Conservation (phyloP, 148 eudicot genomes). For the Cornus controversa region DNA sequence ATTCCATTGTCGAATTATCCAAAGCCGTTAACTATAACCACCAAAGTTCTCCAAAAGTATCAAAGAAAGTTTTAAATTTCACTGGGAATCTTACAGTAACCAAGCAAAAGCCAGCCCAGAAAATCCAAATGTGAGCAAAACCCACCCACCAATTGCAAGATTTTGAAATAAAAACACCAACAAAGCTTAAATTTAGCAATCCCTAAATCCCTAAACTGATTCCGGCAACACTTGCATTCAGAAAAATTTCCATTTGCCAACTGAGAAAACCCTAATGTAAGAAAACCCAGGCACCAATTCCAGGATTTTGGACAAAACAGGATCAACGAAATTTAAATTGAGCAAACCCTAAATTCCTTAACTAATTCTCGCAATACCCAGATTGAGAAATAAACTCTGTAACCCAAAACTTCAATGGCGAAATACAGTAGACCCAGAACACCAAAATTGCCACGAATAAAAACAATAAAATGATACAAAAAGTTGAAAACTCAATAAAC, state of each 20-base stretch:
- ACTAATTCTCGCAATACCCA: not conserved
- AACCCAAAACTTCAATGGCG: not conserved
- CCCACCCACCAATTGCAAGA: no score
- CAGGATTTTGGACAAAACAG: slow-evolving; percentile 15
- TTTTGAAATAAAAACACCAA: no score
- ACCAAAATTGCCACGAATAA: not conserved
- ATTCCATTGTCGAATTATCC: slow-evolving; percentile 16
- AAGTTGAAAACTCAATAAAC: slow-evolving; percentile 6
- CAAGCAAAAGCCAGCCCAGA: not conserved
- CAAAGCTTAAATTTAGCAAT: no score
- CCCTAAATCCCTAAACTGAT: no score
- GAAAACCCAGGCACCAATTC: slow-evolving; percentile 45
- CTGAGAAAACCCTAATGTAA: slow-evolving; percentile 16
- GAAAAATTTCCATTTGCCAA: slow-evolving; percentile 6
- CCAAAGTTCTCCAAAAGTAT: slow-evolving; percentile 9
- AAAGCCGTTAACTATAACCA: slow-evolving; percentile 24
- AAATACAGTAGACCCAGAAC: slow-evolving; percentile 17
- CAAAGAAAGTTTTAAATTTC: slow-evolving; percentile 12
- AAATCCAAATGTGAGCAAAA: no score
- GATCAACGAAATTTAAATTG: slow-evolving; percentile 6
- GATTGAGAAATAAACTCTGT: slow-evolving; percentile 3
- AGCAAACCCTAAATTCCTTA: slow-evolving; percentile 10
- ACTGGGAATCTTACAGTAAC: slow-evolving; percentile 10
- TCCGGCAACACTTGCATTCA: no score
- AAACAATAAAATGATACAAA: not conserved